Percentiles rank a stretch among this genome's conserved stretches.
Evolutionary conservation across 2,329 filamentous ascomycete genomes (phyloP).

Genomic region (Boeremia exigua): DNA sequence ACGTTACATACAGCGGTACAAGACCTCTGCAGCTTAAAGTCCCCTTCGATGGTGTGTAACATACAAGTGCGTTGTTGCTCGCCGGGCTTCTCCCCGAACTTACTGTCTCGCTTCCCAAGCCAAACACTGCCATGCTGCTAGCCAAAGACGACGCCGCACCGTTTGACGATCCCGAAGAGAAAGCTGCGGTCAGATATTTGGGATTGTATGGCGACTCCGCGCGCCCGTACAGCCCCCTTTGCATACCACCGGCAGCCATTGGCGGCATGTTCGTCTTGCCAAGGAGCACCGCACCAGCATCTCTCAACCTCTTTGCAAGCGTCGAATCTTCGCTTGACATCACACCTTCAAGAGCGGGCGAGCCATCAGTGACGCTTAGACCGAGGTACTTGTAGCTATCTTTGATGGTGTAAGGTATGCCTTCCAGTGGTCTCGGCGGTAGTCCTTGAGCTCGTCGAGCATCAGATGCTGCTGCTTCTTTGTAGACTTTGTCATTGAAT

Average conservation of each 20-base stretch:
- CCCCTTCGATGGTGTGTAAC: slow-evolving; percentile 63
- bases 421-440: slow-evolving; percentile 54
- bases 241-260: slow-evolving; percentile 66
- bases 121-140: slow-evolving; percentile 60
- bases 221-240: slow-evolving; percentile 62
- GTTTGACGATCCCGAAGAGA: slow-evolving; percentile 65
- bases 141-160: slow-evolving; percentile 60
- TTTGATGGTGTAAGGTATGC: slow-evolving; percentile 65
- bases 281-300: slow-evolving; percentile 59
- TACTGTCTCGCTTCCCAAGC: slow-evolving; percentile 62
- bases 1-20: slow-evolving; percentile 64
- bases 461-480: slow-evolving; percentile 58
- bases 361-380: slow-evolving; percentile 61
- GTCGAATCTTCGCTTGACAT: slow-evolving; percentile 61
- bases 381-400: slow-evolving; percentile 63
- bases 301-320: slow-evolving; percentile 55
- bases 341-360: slow-evolving; percentile 60
- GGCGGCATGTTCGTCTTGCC: slow-evolving; percentile 67
- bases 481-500: slow-evolving; percentile 55
- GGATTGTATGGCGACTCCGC: slow-evolving; percentile 64
- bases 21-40: slow-evolving; percentile 59
- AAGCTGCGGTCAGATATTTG: slow-evolving; percentile 61
- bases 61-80: slow-evolving; percentile 62
- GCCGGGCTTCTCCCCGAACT: slow-evolving; percentile 63
- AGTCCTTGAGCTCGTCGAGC: slow-evolving; percentile 49